phyloP scores from a whole-genome alignment of 306 rosid genomes.

The Neltuma alba region DNA sequence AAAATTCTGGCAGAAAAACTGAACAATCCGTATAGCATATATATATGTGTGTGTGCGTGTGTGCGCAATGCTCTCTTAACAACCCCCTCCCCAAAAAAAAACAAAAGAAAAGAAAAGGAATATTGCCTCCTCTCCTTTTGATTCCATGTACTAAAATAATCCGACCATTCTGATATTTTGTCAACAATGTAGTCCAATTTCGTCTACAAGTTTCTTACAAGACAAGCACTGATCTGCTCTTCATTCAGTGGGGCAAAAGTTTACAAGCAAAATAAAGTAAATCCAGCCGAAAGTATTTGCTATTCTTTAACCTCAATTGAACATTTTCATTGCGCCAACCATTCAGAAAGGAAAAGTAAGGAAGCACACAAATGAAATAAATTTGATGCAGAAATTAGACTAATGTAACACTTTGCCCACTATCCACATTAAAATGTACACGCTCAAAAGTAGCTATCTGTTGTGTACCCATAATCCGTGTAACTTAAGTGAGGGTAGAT shows the following conservation, averaged over 20 bases:
- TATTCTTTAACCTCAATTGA: background rate
- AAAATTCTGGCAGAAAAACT: conserved; percentile 9
- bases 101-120: background rate
- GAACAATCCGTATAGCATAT: background rate
- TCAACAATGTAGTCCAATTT: no score
- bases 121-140: background rate
- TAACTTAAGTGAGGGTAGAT: no score
- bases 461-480: no score
- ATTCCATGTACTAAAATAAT: background rate
- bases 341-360: background rate
- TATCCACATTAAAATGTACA: background rate
- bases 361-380: background rate
- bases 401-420: background rate
- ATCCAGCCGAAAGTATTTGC: background rate
- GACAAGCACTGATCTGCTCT: background rate
- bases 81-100: no score
- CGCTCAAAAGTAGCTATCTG: background rate
- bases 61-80: background rate
- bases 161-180: background rate
- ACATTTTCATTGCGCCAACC: background rate
- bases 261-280: background rate
- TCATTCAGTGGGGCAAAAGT: no score
- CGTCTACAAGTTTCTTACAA: background rate
- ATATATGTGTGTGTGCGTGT: no score
- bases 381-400: background rate